phyloP scores from a whole-genome alignment of 176 grass and related monocot species.

The Triticum monococcum region DNA sequence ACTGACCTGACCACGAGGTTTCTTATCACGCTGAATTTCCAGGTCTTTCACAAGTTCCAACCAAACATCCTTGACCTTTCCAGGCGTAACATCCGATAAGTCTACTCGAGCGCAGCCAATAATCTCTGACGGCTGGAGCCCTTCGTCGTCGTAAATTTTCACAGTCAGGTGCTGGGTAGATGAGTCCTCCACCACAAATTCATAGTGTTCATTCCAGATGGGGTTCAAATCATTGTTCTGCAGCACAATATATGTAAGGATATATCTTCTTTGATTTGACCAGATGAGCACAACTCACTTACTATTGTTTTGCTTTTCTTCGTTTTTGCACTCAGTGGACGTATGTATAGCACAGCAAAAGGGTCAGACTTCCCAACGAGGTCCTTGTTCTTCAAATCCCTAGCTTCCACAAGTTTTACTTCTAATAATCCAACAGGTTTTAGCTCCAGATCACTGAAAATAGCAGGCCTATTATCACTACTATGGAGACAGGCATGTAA shows the following conservation, averaged over 20 bases:
- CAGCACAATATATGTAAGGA: conserved; percentile 40
- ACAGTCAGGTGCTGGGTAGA: conserved; percentile 84
- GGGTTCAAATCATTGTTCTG: conserved; percentile 99
- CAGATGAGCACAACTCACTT: conserved; percentile 43
- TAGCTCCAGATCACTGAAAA: conserved; percentile 83
- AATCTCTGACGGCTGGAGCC: conserved; percentile 72
- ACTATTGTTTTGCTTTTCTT: conserved; percentile 98
- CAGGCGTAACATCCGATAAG: conserved; percentile 67
- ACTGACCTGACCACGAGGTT: conserved; percentile 83
- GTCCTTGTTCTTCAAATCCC: conserved; percentile 86
- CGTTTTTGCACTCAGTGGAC: conserved; percentile 76
- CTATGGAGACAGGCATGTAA: background rate
- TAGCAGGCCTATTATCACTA: conserved; percentile 30
- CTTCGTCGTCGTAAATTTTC: conserved; percentile 94
- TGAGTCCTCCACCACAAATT: conserved; percentile 93
- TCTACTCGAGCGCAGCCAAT: conserved; percentile 82
- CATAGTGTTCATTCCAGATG: conserved; percentile 96
- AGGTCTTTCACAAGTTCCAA: conserved; percentile 92
- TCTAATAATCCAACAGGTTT: conserved; percentile 92
- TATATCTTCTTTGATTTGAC: conserved; percentile 14
- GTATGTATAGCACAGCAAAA: conserved; percentile 74
- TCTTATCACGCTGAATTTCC: conserved; percentile 78
- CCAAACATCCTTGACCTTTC: conserved; percentile 95
- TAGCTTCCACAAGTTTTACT: conserved; percentile 97
- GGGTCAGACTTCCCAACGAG: conserved; percentile 96